Base-by-base conservation (phyloP, 2,329 filamentous ascomycete species). In the Neobulgaria alba region DNA sequence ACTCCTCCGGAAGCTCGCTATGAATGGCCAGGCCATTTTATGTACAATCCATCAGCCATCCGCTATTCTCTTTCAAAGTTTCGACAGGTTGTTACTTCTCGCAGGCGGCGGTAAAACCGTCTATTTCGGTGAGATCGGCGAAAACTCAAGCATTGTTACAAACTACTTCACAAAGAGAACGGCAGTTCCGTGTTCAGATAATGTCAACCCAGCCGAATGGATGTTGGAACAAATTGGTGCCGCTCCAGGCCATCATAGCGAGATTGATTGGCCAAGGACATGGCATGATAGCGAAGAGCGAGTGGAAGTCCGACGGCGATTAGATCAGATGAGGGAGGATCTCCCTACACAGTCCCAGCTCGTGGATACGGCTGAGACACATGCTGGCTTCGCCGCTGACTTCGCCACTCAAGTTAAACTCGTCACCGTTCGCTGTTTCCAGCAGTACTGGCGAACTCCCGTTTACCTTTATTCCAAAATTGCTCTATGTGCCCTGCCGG, bases 191-290 rank as follows among this genome's bases (percentile, higher is more conserved):
- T 26, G 23, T 12, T 12, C 23, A 1, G 53, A 65, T 2, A 74
- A 75, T 10, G 79, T 79, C 23, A 90, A 90, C 63, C 85, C 84
- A 4, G 84, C 84, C 19, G 84, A 89, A 61, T 87, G 79, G 79
- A 86, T 87, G 82, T 61, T 74, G 3, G 70, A 73, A 37, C 69
- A 62, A 3, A 71, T 81, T 18, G 76, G 77, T 3, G 70, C 38
- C 3, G 40, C 66, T 10, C 71, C 81, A 15, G 77, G 77, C 3
- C 76, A 74, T 43, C 75, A 78, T 42, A 61, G 66, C 5, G 75
- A 73, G 1, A 67, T 75, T 45, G 75, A 82, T 51, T 82, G 77
- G 76, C 69, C 62, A 1, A 69, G 79, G 30, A 29, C 15, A 3
- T 37, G 35, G 35, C 9, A 5, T 3, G 35, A 37, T 15, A 37